Conservation (phyloP, 108 stramenopile genomes). For the Conticribra weissflogii region DNA sequence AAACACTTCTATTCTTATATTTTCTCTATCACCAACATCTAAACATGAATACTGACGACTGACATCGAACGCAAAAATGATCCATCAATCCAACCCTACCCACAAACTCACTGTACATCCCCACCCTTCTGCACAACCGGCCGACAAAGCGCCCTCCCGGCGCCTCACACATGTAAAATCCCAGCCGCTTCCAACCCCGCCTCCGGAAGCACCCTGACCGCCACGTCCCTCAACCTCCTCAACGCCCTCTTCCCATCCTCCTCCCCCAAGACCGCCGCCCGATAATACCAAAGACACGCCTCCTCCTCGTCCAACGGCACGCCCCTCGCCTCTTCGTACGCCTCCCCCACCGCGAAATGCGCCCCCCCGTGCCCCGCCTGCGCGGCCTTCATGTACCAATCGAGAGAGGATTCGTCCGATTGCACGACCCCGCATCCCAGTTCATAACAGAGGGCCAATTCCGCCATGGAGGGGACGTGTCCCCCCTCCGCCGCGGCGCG, state of each 20-base stretch:
- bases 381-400: constrained; percentile 90
- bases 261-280: constrained; percentile 80
- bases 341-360: constrained; percentile 84
- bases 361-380: constrained; percentile 66
- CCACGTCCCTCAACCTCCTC: constrained; percentile 80
- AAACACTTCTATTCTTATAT: too few species aligned
- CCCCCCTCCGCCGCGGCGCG: constrained; percentile 68
- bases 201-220: constrained; percentile 83
- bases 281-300: constrained; percentile 89
- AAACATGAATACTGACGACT: too few species aligned
- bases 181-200: constrained; percentile 46
- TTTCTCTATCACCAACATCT: too few species aligned
- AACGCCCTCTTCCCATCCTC: constrained; percentile 74
- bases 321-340: constrained; percentile 80
- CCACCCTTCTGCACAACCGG: neutral
- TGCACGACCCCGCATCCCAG: constrained; percentile 84
- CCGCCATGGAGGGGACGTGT: constrained; percentile 85
- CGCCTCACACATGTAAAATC: constrained; percentile 75
- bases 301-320: constrained; percentile 83
- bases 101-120: neutral
- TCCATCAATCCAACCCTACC: too few species aligned
- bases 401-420: constrained; percentile 73
- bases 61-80: too few species aligned
- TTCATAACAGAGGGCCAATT: constrained; percentile 85
- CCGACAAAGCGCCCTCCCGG: constrained; percentile 74